Conservation (phyloP, 2,329 filamentous ascomycete genomes). For the Calonectria leucothoes region DNA sequence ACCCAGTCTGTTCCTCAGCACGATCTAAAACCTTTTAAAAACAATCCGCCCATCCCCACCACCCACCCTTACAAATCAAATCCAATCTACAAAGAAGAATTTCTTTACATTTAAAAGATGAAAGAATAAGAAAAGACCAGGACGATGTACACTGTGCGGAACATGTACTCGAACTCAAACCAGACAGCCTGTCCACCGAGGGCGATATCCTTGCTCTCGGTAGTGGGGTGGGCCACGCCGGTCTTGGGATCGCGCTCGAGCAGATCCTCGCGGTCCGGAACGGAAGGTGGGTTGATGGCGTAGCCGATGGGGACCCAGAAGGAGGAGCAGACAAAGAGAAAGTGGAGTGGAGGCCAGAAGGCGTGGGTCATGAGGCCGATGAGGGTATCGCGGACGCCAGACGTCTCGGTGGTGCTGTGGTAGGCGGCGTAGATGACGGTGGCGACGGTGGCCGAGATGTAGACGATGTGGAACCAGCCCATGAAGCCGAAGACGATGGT, state of each 20-base stretch:
- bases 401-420: not conserved
- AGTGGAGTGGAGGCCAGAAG: not conserved
- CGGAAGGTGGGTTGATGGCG: not conserved
- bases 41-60: not conserved
- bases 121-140: not conserved
- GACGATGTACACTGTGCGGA: not conserved
- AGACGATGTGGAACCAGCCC: not conserved
- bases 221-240: not conserved
- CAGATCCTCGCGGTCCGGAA: not conserved
- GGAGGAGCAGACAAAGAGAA: not conserved
- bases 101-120: not conserved
- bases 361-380: not conserved
- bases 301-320: not conserved
- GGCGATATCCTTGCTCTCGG: not conserved
- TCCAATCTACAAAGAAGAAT: not conserved
- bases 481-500: not conserved
- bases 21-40: not conserved
- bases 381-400: not conserved
- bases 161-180: not conserved
- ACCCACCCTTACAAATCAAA: not conserved
- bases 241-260: not conserved
- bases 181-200: not conserved
- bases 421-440: not conserved
- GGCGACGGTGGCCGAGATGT: not conserved
- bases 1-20: not conserved